phyloP scores from a whole-genome alignment of 306 rosid genomes.

The Corylus heterophylla region DNA sequence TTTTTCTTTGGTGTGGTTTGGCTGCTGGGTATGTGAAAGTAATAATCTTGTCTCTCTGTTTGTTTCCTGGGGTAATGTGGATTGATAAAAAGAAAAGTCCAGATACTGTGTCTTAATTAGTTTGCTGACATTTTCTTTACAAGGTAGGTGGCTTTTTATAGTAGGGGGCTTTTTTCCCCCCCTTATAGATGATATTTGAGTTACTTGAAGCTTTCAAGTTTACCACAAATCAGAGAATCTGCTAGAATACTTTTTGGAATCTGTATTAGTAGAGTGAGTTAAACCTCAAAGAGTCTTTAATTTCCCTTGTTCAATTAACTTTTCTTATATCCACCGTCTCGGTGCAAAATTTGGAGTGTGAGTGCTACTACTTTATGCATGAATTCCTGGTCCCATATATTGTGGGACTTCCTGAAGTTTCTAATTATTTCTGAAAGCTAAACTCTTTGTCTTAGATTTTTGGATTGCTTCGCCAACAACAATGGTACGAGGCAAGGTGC shows the following conservation, averaged over 20 bases:
- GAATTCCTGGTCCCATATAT: not conserved
- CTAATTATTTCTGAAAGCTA: conserved; percentile 8
- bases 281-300: not conserved
- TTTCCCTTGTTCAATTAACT: not conserved
- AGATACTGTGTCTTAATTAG: not conserved
- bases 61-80: not conserved
- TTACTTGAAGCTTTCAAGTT: not conserved
- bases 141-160: not conserved
- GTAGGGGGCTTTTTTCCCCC: not conserved
- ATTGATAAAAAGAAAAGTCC: not conserved
- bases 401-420: not conserved
- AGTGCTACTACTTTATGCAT: not conserved
- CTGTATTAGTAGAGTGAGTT: not conserved
- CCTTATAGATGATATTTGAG: not conserved
- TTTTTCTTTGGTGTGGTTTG: not conserved
- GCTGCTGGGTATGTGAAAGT: not conserved
- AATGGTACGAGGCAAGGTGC: conserved; percentile 84
- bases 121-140: not conserved
- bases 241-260: not conserved
- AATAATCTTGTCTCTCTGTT: not conserved
- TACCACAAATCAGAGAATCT: not conserved
- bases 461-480: conserved; percentile 77
- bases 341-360: not conserved
- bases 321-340: not conserved
- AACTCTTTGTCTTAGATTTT: conserved; percentile 54